A percentile compares a stretch with the other conserved stretches of the same genome.
Evolutionary conservation across 2,329 filamentous ascomycete species (phyloP).

Genomic region (Lasiodiplodia citricola): DNA sequence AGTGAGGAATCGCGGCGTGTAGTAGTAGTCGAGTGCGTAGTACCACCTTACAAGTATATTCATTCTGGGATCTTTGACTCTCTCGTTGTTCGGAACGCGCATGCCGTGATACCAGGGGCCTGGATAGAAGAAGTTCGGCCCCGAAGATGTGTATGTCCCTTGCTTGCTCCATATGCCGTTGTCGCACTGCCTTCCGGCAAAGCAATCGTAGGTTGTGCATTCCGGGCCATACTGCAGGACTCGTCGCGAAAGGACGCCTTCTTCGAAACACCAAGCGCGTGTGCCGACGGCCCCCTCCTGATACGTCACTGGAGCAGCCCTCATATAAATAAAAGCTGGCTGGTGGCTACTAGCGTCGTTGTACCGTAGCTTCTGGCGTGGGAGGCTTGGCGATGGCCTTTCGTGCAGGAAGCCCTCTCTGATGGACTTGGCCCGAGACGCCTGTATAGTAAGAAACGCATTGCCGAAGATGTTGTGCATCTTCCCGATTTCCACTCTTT

Average conservation of each 20-base stretch:
- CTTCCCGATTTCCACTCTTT: background rate
- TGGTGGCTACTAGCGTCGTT: background rate
- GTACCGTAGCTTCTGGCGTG: background rate
- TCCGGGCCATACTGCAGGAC: background rate
- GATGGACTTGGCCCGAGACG: background rate
- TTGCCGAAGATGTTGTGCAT: background rate
- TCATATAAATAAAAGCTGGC: background rate
- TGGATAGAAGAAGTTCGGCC: background rate
- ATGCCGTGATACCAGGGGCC: background rate
- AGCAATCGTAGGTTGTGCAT: background rate
- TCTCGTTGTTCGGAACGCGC: background rate
- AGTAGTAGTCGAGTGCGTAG: background rate
- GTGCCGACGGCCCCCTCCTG: background rate
- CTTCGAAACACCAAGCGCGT: background rate
- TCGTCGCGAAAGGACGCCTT: background rate
- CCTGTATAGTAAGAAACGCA: background rate
- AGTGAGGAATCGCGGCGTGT: background rate
- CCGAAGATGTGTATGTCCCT: background rate
- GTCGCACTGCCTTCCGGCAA: background rate
- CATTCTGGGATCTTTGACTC: background rate
- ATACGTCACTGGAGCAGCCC: background rate
- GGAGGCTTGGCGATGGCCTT: background rate
- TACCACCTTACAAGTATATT: background rate
- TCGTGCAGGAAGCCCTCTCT: background rate
- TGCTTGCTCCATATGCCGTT: background rate